Conservation (phyloP, 2,329 filamentous ascomycete genomes). For the Nannizziopsis arthrosporioides region DNA sequence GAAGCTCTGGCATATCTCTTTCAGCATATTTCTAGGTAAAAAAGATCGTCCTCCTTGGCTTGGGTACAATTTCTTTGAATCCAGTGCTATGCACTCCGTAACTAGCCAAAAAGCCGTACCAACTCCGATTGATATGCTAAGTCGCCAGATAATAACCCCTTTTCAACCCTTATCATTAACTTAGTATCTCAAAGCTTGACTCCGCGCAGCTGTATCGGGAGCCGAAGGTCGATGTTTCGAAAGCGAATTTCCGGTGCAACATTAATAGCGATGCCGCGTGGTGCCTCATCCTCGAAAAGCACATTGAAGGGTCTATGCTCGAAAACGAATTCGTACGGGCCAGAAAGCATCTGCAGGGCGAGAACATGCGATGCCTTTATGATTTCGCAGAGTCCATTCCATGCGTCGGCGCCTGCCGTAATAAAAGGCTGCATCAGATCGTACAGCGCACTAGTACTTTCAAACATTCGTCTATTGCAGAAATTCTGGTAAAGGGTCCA, state of each 20-base stretch:
- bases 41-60: too few species aligned
- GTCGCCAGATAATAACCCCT: too few species aligned
- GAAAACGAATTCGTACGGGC: constrained; percentile 20
- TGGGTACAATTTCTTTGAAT: too few species aligned
- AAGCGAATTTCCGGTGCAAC: constrained; percentile 19
- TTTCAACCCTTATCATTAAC: constrained; percentile 2
- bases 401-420: constrained; percentile 12
- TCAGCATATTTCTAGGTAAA: too few species aligned
- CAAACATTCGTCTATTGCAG: constrained; percentile 15
- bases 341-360: constrained; percentile 20
- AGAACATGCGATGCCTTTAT: constrained; percentile 22
- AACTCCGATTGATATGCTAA: too few species aligned
- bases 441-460: constrained; percentile 18
- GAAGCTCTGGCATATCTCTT: too few species aligned
- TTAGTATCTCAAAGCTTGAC: not conserved
- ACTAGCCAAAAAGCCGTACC: too few species aligned
- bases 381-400: constrained; percentile 18
- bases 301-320: constrained; percentile 15
- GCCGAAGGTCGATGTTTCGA: constrained; percentile 12
- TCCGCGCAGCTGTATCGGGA: not conserved
- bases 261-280: constrained; percentile 15
- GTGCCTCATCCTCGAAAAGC: constrained; percentile 13
- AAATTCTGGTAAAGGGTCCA: constrained; percentile 20
- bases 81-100: too few species aligned
- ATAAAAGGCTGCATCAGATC: constrained; percentile 19